Conservation (phyloP, 164 flowering plant species). For the Tetrastigma voinierianum region DNA sequence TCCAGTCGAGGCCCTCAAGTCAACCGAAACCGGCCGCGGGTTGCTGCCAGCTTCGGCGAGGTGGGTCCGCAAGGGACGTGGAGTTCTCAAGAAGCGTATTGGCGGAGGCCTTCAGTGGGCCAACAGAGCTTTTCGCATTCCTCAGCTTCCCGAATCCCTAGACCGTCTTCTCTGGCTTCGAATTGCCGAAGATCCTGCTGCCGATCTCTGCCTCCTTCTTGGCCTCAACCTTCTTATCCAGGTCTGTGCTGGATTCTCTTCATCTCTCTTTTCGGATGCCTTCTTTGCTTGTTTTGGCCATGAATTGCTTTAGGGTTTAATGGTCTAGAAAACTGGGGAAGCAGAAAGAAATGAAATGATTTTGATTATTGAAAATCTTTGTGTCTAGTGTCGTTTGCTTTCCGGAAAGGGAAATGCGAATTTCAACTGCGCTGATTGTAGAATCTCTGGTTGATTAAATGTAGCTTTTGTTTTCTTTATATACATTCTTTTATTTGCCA, state of each 20-base stretch:
- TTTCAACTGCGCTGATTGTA: too few species aligned
- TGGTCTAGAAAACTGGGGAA: too few species aligned
- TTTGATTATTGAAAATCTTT: too few species aligned
- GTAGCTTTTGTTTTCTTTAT: too few species aligned
- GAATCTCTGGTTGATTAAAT: too few species aligned
- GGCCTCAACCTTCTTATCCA: constrained; percentile 77
- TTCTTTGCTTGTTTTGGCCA: too few species aligned
- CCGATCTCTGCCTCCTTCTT: constrained; percentile 28
- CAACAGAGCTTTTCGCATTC: constrained; percentile 46
- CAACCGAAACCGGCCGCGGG: constrained; percentile 13
- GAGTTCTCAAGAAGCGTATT: constrained; percentile 48
- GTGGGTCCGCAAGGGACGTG: constrained; percentile 60
- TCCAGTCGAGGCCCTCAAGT: neutral
- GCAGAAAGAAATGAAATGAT: too few species aligned
- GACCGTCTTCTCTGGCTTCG: constrained; percentile 77
- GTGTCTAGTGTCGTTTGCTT: too few species aligned
- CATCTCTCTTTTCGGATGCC: too few species aligned
- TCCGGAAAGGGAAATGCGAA: too few species aligned
- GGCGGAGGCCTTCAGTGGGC: constrained; percentile 58
- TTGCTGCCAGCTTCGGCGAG: constrained; percentile 31
- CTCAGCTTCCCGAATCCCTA: constrained; percentile 49
- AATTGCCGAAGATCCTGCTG: constrained; percentile 52
- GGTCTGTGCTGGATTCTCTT: constrained; percentile 30
- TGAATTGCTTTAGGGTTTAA: too few species aligned
- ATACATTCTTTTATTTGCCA: too few species aligned